Evolutionary conservation across 1,284 basidiomycete species (phyloP).

Genomic region (Athelia psychrophila): DNA sequence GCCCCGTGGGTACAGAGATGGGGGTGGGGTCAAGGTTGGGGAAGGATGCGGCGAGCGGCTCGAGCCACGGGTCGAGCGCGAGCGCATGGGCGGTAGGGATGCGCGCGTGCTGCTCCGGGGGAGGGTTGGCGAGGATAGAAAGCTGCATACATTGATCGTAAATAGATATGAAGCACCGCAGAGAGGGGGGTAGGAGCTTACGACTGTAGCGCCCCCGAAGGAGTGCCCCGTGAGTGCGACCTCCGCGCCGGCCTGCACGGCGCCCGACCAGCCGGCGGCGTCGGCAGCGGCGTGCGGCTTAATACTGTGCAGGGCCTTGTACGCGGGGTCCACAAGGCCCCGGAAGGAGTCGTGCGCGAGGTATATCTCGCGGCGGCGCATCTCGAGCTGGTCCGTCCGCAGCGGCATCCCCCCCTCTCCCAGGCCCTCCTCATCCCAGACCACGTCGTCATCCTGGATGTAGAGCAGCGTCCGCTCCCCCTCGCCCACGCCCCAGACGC

Average conservation of each 20-base stretch:
- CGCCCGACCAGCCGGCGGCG: conserved; percentile 32
- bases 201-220: conserved; percentile 75
- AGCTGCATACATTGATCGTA: conserved; percentile 33
- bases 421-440: conserved; percentile 13
- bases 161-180: conserved; percentile 7
- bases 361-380: conserved; percentile 67
- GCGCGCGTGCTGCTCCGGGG: conserved; percentile 30
- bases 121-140: conserved; percentile 48
- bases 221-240: conserved; percentile 68
- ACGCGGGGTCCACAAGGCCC: conserved; percentile 32
- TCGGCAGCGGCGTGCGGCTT: conserved; percentile 15
- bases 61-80: conserved; percentile 77
- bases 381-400: conserved; percentile 61
- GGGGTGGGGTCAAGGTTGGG: conserved; percentile 13
- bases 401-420: conserved; percentile 37
- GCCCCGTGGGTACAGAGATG: conserved; percentile 5
- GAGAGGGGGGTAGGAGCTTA: conserved; percentile 30
- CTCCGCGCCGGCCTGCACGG: conserved; percentile 39
- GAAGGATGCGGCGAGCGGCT: conserved; percentile 42
- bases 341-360: conserved; percentile 46
- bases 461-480: conserved; percentile 33
- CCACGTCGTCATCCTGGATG: conserved; percentile 44
- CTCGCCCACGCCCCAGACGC: conserved; percentile 22
- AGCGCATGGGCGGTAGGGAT: conserved; percentile 56
- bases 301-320: conserved; percentile 27